Evolutionary conservation across 2,329 filamentous ascomycete genomes (phyloP).

Genomic region (Colletotrichum chlorophyti): DNA sequence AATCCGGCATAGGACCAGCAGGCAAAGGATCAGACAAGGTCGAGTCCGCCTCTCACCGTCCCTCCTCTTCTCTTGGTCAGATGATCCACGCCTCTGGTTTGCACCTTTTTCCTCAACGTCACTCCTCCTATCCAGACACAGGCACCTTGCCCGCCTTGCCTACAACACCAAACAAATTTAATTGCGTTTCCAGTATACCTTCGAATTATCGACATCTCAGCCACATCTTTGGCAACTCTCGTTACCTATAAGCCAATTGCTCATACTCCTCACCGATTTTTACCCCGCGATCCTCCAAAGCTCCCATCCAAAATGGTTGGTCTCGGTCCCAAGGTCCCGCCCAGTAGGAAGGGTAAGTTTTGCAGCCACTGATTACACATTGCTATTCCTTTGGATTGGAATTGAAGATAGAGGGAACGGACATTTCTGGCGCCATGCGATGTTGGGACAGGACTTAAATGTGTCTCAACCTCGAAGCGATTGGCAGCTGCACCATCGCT

Average conservation of each 20-base stretch:
- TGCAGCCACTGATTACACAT: conserved; percentile 22
- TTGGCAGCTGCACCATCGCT: conserved; percentile 3
- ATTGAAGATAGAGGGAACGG: conserved; percentile 1
- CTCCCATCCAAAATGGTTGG: conserved; percentile 53
- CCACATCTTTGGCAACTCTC: neutral
- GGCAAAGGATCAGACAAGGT: neutral
- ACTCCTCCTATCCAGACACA: conserved; percentile 17
- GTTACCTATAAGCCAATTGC: neutral
- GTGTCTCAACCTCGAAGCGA: conserved; percentile 2
- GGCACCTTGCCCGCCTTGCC: conserved; percentile 1
- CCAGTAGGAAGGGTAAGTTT: conserved; percentile 72
- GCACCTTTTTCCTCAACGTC: conserved; percentile 26
- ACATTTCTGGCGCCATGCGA: neutral
- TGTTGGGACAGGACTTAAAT: conserved; percentile 8
- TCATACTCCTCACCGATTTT: conserved; percentile 28
- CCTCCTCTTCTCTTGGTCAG: conserved; percentile 19
- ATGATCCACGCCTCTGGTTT: conserved; percentile 24
- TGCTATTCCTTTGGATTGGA: conserved; percentile 4
- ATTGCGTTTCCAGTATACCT: neutral
- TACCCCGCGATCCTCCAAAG: conserved; percentile 38
- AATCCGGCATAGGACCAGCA: conserved; percentile 1
- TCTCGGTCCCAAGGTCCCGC: conserved; percentile 57
- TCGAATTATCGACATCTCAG: neutral
- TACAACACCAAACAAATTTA: neutral
- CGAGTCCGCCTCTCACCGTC: conserved; percentile 19